Evolutionary conservation across 1,284 basidiomycete genomes (phyloP).

Genomic region (Malassezia psittaci): DNA sequence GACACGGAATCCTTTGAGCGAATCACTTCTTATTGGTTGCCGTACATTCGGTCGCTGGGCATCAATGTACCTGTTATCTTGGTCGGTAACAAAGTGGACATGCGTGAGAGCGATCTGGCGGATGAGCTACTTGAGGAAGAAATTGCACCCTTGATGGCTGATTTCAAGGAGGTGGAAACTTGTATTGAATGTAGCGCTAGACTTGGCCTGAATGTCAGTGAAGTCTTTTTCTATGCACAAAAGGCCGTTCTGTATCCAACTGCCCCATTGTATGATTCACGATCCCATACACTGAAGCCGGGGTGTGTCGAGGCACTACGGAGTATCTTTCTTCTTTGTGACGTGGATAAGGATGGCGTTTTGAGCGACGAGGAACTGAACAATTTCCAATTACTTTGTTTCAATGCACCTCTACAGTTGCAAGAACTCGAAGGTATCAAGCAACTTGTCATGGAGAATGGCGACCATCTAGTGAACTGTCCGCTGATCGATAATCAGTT

Average conservation of each 20-base stretch:
- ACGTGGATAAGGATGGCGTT: constrained; percentile 84
- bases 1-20: constrained; percentile 91
- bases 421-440: constrained; percentile 68
- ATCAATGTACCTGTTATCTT: constrained; percentile 87
- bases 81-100: constrained; percentile 95
- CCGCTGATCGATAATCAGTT: constrained; percentile 55
- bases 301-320: constrained; percentile 77
- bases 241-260: constrained; percentile 96
- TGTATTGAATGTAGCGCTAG: constrained; percentile 93
- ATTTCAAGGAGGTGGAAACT: constrained; percentile 64
- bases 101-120: constrained; percentile 81
- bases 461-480: constrained; percentile 23
- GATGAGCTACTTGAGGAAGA: constrained; percentile 81
- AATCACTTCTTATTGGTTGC: constrained; percentile 96
- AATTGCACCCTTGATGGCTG: constrained; percentile 45
- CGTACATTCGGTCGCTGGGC: constrained; percentile 87
- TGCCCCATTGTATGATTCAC: constrained; percentile 89
- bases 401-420: constrained; percentile 78
- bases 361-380: constrained; percentile 84
- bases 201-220: constrained; percentile 69
- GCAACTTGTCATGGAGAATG: constrained; percentile 36
- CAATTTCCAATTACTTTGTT: constrained; percentile 94
- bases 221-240: constrained; percentile 98
- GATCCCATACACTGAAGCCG: constrained; percentile 74
- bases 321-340: constrained; percentile 92